These are phyloP conservation scores for Taiozyma onychis DNA, from an alignment of 1,139 yeast genomes.

Conservation along the genomic window DNA sequence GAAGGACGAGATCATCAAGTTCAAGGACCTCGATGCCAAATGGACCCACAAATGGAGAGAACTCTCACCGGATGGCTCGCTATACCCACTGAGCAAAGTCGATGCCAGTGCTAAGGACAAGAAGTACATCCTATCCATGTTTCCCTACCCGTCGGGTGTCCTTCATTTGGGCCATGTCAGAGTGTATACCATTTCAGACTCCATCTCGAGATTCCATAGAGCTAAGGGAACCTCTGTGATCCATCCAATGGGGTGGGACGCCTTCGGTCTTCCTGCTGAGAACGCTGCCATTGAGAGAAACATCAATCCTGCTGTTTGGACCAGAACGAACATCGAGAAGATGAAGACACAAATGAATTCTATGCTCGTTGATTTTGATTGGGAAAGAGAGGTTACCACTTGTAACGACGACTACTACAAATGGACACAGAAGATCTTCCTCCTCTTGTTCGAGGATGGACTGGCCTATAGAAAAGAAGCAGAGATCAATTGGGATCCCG, in stretches of 20 bases:
- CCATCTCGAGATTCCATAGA: constrained; percentile 69
- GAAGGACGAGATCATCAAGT: not conserved
- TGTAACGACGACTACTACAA: constrained; percentile 84
- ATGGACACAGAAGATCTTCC: constrained; percentile 86
- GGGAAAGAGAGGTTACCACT: constrained; percentile 90
- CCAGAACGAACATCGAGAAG: constrained; percentile 62
- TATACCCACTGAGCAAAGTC: constrained; percentile 35
- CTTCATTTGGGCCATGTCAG: constrained; percentile 92
- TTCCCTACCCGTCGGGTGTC: constrained; percentile 93
- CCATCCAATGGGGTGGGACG: constrained; percentile 99
- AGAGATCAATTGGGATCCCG: constrained; percentile 96
- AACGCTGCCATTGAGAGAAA: constrained; percentile 92
- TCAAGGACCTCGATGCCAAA: constrained; percentile 19
- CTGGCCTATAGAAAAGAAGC: constrained; percentile 83
- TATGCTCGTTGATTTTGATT: constrained; percentile 86
- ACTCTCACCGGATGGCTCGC: constrained; percentile 32
- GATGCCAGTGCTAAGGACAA: constrained; percentile 29
- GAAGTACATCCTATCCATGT: constrained; percentile 77
- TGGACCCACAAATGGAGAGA: constrained; percentile 48
- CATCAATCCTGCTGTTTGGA: constrained; percentile 79
- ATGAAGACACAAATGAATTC: constrained; percentile 79
- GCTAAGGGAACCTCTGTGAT: constrained; percentile 73
- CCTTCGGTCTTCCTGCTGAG: constrained; percentile 97
- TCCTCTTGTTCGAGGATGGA: constrained; percentile 66
- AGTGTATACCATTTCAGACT: constrained; percentile 88